A percentile compares a stretch with the other conserved stretches of the same genome.
Evolutionary conservation across 768 basidiomycete genomes (phyloP).

Genomic region (Phylloporus sp.): DNA sequence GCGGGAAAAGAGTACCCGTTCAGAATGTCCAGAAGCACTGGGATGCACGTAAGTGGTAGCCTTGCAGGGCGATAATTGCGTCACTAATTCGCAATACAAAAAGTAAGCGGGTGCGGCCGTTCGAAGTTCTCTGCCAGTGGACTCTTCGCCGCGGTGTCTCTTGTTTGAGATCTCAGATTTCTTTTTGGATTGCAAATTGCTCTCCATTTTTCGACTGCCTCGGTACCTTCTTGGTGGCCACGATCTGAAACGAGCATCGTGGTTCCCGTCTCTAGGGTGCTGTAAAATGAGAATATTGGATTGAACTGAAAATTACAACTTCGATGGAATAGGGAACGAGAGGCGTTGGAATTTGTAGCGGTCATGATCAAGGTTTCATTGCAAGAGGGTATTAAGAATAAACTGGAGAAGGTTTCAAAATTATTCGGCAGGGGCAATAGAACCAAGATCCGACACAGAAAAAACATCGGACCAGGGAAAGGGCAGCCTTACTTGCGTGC

Average conservation of each 20-base stretch:
- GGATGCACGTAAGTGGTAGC: conserved; percentile 24
- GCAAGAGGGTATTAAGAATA: conserved; percentile 15
- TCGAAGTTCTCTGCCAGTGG: conserved; percentile 8
- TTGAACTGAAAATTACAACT: conserved; percentile 19
- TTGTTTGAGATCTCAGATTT: conserved; percentile 11
- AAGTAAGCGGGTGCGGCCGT: conserved; percentile 2
- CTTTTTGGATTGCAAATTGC: conserved; percentile 18
- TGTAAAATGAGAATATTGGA: conserved; percentile 6
- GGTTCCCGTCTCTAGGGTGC: conserved; percentile 4
- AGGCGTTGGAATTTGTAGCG: conserved; percentile 10
- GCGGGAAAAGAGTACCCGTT: conserved; percentile 10
- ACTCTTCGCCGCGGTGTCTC: conserved; percentile 28
- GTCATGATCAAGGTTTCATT: conserved; percentile 16
- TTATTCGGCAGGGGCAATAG: conserved; percentile 1
- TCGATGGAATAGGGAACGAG: not conserved
- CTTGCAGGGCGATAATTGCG: conserved; percentile 18
- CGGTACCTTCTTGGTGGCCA: conserved; percentile 6
- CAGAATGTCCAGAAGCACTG: conserved; percentile 7
- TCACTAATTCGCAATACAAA: conserved; percentile 11
- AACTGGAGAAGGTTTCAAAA: not conserved
- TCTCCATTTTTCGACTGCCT: conserved; percentile 16
- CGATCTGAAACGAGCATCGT: conserved; percentile 13
- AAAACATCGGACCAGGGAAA: conserved; percentile 1
- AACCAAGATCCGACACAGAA: conserved; percentile 3
- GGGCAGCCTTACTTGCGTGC: conserved; percentile 4